Percentiles rank a stretch among this genome's conserved stretches.
Conservation (phyloP, 305 asterid species). For the Stenogyne calaminthoides region DNA sequence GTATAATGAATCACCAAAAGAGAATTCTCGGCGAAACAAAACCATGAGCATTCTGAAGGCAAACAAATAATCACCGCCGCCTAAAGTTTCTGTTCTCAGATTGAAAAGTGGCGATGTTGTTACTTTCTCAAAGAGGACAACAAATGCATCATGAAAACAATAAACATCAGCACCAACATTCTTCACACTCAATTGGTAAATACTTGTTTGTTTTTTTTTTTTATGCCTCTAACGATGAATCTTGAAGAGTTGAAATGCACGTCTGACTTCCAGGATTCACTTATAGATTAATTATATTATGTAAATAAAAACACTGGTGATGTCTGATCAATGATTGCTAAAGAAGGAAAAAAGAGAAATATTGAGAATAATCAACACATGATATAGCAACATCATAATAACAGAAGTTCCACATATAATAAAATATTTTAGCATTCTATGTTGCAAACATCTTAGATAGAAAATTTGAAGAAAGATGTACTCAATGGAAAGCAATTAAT, state of each 20-base stretch:
- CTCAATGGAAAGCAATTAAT: background rate
- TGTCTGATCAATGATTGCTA: slow-evolving; percentile 13
- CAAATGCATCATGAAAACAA: slow-evolving; percentile 16
- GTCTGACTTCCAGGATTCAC: background rate
- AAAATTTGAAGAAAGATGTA: slow-evolving; percentile 23
- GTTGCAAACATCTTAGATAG: slow-evolving; percentile 12
- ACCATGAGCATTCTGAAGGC: slow-evolving; percentile 99
- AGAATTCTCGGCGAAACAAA: slow-evolving; percentile 94
- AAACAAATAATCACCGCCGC: slow-evolving; percentile 94
- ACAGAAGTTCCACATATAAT: slow-evolving; percentile 13
- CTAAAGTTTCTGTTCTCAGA: slow-evolving; percentile 70
- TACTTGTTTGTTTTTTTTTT: background rate
- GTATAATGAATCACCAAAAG: slow-evolving; percentile 89
- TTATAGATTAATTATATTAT: background rate
- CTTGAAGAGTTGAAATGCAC: background rate
- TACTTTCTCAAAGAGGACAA: slow-evolving; percentile 26
- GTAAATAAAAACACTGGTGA: background rate
- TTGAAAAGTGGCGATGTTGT: slow-evolving; percentile 23
- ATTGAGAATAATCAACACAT: background rate
- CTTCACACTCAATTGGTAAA: background rate
- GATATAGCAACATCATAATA: slow-evolving; percentile 20
- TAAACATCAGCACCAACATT: background rate
- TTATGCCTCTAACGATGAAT: background rate
- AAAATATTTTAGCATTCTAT: background rate
- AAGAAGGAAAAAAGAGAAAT: background rate